Evolutionary conservation across 108 stramenopile genomes (phyloP), one percentile per base, ranked within the genome.

Genomic region (Discostella stelligeroides): DNA sequence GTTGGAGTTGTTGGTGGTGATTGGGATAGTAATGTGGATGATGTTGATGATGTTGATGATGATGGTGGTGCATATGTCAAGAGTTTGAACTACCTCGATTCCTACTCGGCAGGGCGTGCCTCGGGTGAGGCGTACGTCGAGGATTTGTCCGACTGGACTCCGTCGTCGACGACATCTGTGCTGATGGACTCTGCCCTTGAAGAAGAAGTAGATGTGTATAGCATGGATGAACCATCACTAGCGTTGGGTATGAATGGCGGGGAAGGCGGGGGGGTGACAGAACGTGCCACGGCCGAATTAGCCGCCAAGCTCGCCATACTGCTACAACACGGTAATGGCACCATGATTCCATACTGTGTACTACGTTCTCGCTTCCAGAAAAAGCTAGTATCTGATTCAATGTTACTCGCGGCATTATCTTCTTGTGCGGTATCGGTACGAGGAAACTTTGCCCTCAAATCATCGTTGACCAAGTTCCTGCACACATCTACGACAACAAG

Each of bases 391-490:
- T 72, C 79, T 1, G 86, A 91, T 57, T 65, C 76, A 0, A 60
- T 69, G 15, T 56, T 95, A 23, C 70, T 86, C 25, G 54, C 65
- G 60, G 88, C 90, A 6, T 61, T 95, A 39, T 81, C 81, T 17
- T 81, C 72, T n/a, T 87, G 85, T 57, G 91, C 94, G 8, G 82
- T 88, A 2, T 60, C 89, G 64, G 94, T 95, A 1, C 72, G 90
- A 54, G 94, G 94, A 0, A 95, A 92, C 68, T 92, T 89, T 78
- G 72, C 81, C 8, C 50, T 95, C n/a, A 82, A 89, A 30, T 86
- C 84, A 20, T 66, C 45, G 43, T 58, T 95, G 30, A 30, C 88
- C 49, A 62, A 69, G 25, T 67, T 81, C 34, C 27, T 80, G n/a
- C n/a, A n/a, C n/a, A n/a, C n/a, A n/a, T n/a, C n/a, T n/a, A n/a